phyloP scores from a whole-genome alignment of 73 alveolate species.

The Stentor coeruleus region DNA sequence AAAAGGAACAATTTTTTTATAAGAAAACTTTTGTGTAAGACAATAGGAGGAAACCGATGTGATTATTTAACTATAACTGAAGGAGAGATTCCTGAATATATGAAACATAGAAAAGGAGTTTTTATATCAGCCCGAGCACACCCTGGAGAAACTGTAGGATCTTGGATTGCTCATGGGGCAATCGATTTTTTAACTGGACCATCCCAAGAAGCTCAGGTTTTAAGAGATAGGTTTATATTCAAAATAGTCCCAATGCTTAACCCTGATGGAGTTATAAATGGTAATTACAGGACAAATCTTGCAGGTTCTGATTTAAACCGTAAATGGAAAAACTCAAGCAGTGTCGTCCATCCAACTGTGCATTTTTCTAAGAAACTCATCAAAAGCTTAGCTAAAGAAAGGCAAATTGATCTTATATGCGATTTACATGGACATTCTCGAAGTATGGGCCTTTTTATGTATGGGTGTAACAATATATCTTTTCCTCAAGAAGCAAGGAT shows the following conservation, averaged over 20 bases:
- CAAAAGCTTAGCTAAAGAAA: conserved; percentile 82
- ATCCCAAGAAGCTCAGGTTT: conserved; percentile 65
- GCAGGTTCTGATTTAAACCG: conserved; percentile 99
- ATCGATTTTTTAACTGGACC: conserved; percentile 88
- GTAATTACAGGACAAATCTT: conserved; percentile 72
- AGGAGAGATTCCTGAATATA: conserved; percentile 47
- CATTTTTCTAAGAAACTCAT: conserved; percentile 86
- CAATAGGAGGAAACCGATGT: conserved; percentile 67
- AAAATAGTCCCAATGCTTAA: conserved; percentile 97
- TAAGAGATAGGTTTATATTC: conserved; percentile 83
- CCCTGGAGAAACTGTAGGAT: conserved; percentile 96
- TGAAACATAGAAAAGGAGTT: conserved; percentile 56
- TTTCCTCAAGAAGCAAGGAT: conserved; percentile 81
- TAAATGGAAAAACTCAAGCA: conserved; percentile 94
- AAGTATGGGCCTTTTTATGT: conserved; percentile 37
- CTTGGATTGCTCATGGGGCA: conserved; percentile 58
- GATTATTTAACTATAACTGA: conserved; percentile 14
- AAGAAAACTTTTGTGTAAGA: conserved; percentile 67
- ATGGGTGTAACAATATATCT: conserved; percentile 31
- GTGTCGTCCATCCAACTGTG: conserved; percentile 91
- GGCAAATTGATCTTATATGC: conserved; percentile 93
- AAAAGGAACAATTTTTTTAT: conserved; percentile 39
- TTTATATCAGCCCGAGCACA: conserved; percentile 93
- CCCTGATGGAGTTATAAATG: conserved; percentile 99
- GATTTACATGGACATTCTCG: conserved; percentile 99